Evolutionary conservation across 2,329 filamentous ascomycete species (phyloP).

Genomic region (Botrytis aclada): DNA sequence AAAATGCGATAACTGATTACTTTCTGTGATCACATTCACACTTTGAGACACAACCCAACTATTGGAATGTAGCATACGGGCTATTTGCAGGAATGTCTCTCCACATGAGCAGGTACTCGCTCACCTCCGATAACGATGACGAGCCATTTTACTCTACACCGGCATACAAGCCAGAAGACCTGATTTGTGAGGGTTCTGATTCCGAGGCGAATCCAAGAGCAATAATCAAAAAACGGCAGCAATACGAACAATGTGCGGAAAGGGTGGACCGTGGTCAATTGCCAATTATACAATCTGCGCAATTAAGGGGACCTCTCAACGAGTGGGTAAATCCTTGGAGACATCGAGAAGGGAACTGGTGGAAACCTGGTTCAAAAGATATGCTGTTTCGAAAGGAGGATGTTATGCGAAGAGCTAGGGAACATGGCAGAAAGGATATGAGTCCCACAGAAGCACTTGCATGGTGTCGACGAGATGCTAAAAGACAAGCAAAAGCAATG

Average conservation of each 20-base stretch:
- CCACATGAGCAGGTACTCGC: neutral
- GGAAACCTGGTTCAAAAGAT: constrained; percentile 28
- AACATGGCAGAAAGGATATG: constrained; percentile 29
- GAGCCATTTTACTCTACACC: constrained; percentile 50
- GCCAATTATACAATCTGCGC: constrained; percentile 58
- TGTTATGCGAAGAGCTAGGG: constrained; percentile 25
- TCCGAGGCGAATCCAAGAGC: constrained; percentile 51
- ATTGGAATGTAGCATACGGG: constrained; percentile 18
- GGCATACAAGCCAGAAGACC: constrained; percentile 43
- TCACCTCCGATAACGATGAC: constrained; percentile 21
- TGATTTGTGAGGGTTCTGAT: constrained; percentile 56
- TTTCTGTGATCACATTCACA: constrained; percentile 10
- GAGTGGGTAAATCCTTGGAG: constrained; percentile 55
- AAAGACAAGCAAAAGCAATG: constrained; percentile 22
- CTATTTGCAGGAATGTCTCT: constrained; percentile 12
- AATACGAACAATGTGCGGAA: constrained; percentile 58
- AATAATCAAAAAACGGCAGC: constrained; percentile 48
- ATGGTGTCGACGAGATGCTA: constrained; percentile 27
- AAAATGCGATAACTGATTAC: constrained; percentile 16
- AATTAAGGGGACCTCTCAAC: constrained; percentile 59
- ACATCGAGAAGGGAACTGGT: constrained; percentile 27
- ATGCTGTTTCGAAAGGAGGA: constrained; percentile 31
- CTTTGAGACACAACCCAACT: constrained; percentile 1
- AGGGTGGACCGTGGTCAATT: constrained; percentile 55
- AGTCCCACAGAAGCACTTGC: constrained; percentile 27